Evolutionary conservation across 495 filamentous ascomycete genomes (phyloP).

Genomic region (Annulohypoxylon stygium): DNA sequence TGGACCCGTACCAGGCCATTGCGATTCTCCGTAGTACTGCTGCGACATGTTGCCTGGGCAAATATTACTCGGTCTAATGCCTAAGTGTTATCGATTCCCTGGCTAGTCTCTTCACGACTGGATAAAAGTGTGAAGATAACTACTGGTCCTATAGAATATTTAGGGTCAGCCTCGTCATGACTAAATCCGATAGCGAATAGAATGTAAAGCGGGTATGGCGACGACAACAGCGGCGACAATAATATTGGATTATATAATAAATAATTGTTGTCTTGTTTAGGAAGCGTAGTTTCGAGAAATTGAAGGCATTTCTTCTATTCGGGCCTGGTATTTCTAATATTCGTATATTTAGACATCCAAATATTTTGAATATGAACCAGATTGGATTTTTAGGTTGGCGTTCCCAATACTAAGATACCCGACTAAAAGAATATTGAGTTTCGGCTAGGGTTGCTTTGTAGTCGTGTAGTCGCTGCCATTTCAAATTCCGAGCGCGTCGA

Average conservation of each 20-base stretch:
- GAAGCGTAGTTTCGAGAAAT: neutral
- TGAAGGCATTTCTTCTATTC: neutral
- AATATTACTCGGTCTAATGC: conserved; percentile 8
- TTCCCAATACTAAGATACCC: conserved; percentile 11
- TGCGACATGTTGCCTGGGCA: conserved; percentile 45
- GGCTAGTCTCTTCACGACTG: conserved; percentile 8
- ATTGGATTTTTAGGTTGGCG: conserved; percentile 1
- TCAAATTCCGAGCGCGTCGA: conserved; percentile 38
- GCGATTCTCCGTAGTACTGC: conserved; percentile 86
- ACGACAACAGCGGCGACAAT: neutral
- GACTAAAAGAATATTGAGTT: conserved; percentile 30
- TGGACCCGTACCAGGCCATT: conserved; percentile 75
- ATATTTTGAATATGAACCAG: neutral
- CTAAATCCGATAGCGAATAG: neutral
- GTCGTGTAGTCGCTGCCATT: conserved; percentile 31
- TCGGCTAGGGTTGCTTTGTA: conserved; percentile 17
- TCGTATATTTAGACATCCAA: neutral
- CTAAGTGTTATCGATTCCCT: conserved; percentile 1
- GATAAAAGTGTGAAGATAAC: neutral
- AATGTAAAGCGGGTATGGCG: neutral
- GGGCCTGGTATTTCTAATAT: neutral
- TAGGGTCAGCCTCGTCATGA: conserved; percentile 29
- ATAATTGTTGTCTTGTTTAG: conserved; percentile 6
- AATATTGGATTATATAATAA: neutral
- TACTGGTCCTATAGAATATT: conserved; percentile 21